Evolutionary conservation across 2,329 filamentous ascomycete species (phyloP), one percentile per base, ranked within the genome.

Genomic region (Alternaria sp.): DNA sequence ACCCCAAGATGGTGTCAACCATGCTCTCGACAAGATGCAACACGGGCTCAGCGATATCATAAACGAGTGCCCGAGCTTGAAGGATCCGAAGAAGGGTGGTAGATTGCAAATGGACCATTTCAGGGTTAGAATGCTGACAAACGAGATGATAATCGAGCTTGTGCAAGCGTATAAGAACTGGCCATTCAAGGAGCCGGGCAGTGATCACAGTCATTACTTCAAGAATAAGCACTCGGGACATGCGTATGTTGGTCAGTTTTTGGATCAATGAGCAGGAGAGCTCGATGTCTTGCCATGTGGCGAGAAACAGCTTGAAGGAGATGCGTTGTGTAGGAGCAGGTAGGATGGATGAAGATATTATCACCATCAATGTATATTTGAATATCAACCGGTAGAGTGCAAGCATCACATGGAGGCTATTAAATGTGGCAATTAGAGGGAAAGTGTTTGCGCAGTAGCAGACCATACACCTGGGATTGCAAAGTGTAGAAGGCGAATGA

Each of bases 131-230:
- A 64, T 72, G 62, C 39, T 78, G 58, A 77, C 73, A 1, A 29
- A 29, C 9, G 74, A 76, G 54, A 77, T 77, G 74, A 51, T 77
- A 7, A 45, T 69, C 3, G 70, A 72, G 50, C 55, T 78, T 37
- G 60, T 61, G 8, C 36, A 49, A n/a, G 76, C 73, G 14, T 78
- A 72, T 50, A 63, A 51, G 41, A 68, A 68, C 8, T 78, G 76
- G 76, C 74, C 73, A 2, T 78, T 78, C 54, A 69, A 70, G 36
- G 60, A 58, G 4, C 63, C 65, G 5, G 65, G 61, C 3, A 62
- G 68, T 10, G 60, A 72, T 42, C 63, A 70, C 29, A 61, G 60
- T 26, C 67, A 59, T 31, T 74, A 69, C 42, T 77, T 75, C 28
- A 61, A 64, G 48, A 41, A 61, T 4, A 61, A 41, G 51, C 29